These are phyloP conservation scores for Crotalaria pallida DNA, from an alignment of 306 rosid species.

Conservation along the genomic window DNA sequence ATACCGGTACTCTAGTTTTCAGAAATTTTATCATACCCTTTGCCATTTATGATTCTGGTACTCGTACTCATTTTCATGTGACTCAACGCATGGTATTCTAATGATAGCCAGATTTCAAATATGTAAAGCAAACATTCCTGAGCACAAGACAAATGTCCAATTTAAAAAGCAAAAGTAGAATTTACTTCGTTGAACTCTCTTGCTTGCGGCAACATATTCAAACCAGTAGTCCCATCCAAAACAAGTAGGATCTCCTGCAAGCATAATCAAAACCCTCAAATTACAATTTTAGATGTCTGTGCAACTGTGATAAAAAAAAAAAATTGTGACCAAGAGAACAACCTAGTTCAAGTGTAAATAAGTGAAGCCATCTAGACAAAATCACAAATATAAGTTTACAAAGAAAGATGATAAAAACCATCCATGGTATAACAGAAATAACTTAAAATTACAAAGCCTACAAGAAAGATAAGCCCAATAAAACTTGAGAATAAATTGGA, in stretches of 20 bases:
- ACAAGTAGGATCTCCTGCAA: constrained; percentile 91
- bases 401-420: background rate
- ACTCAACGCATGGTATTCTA: background rate
- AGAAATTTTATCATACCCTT: background rate
- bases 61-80: no score
- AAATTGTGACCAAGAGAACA: background rate
- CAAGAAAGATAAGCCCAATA: no score
- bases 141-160: constrained; percentile 9
- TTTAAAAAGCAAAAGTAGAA: constrained; percentile 18
- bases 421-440: background rate
- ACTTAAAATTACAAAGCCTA: no score
- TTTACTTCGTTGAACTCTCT: constrained; percentile 92
- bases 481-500: no score
- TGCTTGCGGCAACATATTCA: constrained; percentile 97
- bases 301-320: background rate
- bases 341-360: background rate
- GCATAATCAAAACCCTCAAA: background rate
- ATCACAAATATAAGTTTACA: background rate
- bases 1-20: background rate
- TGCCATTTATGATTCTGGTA: no score
- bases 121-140: background rate
- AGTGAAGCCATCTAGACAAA: constrained; percentile 3
- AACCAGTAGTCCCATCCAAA: constrained; percentile 96
- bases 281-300: background rate
- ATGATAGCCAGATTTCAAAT: background rate